Base-by-base conservation (phyloP, 148 eudicot genomes). In the Cornus suecica region DNA sequence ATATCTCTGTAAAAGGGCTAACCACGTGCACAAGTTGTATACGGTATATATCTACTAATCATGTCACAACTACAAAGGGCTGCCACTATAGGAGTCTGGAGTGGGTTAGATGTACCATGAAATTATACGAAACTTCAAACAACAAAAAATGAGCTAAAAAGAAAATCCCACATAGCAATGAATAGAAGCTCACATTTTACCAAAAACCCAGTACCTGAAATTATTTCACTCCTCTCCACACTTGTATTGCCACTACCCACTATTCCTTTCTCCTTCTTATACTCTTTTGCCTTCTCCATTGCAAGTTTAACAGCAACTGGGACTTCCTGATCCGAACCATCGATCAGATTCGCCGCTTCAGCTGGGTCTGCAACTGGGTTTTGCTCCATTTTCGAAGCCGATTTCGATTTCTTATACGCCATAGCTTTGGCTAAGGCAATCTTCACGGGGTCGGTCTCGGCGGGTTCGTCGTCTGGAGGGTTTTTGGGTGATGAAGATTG, bases 371-470 rank as follows among this genome's bases (percentile, higher is more conserved):
- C 13, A 27, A 65, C 71, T 63, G 84, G 84, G 61, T 77, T 24
- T 66, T 73, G 73, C 32, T 45, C 52, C 32, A 18, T 74, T 30
- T 80, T 65, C 14, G 76, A 75, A 69, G 60, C 34, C 20, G 76
- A 45, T 28, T 80, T 66, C 23, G 76, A 64, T 16, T 87, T 84
- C 72, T 80, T 86, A 65, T 91, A 91, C 68, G 88, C 86, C 62
- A 71, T 82, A n/a, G 95, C 92, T 81, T 54, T 83, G 25, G 77
- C 86, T 75, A 89, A 79, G 13, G 92, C 92, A 25, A 87, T 80
- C 82, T 84, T 91, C 18, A 87, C 78, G 25, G 85, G 74, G 64
- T 85, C 82, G 24, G 73, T 32, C 48, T 77, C 77, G 5, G 20
- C 72, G 4, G 68, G 45, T 31, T 78, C 76, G 64, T 78, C 34